Percentiles rank a stretch among this genome's conserved stretches.
Evolutionary conservation across 148 eudicot species (phyloP).

Genomic region (Fagopyrum homotropicum): DNA sequence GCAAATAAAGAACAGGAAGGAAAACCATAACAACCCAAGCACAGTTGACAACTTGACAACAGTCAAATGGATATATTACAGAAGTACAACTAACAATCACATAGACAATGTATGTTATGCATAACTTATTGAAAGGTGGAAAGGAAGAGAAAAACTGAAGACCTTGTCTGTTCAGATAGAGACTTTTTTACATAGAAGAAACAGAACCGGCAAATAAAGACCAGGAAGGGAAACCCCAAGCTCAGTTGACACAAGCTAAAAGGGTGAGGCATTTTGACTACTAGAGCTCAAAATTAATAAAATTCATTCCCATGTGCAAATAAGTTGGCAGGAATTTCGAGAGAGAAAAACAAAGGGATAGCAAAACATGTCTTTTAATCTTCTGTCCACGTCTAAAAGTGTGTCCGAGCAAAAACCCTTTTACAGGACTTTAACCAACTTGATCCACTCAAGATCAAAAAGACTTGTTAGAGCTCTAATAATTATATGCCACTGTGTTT

Average conservation of each 20-base stretch:
- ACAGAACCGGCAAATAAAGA: not conserved
- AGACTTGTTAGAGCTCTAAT: not conserved
- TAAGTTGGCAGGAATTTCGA: not conserved
- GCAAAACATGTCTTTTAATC: not conserved
- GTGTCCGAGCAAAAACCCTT: constrained; percentile 7
- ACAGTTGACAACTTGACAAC: not conserved
- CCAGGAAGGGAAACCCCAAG: not conserved
- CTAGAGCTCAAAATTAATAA: not conserved
- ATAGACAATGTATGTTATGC: not conserved
- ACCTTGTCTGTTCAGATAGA: not conserved
- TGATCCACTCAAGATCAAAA: constrained; percentile 1
- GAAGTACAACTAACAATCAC: not conserved
- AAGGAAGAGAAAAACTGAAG: not conserved
- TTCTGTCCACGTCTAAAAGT: not conserved
- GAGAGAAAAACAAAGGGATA: not conserved
- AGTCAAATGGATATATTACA: not conserved
- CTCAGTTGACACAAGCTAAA: not conserved
- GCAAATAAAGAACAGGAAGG: not conserved
- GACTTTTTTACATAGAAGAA: not conserved
- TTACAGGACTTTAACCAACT: constrained; percentile 5
- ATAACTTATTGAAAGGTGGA: not conserved
- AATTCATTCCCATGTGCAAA: not conserved
- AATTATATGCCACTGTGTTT: constrained; percentile 8
- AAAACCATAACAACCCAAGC: not conserved
- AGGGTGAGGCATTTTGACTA: not conserved